Percentiles rank a stretch among this genome's conserved stretches.
These are phyloP conservation scores for Hypericum perforatum DNA, from an alignment of 345 rosid species.

Conservation along the genomic window DNA sequence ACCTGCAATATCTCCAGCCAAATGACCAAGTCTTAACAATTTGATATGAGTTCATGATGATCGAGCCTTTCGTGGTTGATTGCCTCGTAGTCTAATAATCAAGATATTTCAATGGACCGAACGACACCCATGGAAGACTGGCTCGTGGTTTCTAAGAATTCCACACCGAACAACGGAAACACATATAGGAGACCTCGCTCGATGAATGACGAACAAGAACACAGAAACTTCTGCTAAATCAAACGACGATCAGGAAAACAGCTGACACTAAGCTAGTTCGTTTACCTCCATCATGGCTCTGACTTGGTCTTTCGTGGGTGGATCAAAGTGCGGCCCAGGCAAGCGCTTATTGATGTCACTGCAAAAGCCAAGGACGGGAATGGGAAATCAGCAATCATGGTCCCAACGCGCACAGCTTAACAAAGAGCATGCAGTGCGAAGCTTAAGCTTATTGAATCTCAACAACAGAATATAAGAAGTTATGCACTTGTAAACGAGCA, in stretches of 20 bases:
- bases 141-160: no score
- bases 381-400: background rate
- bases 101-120: no score
- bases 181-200: no score
- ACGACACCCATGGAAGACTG: no score
- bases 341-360: conserved; percentile 81
- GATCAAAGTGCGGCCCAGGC: conserved; percentile 97
- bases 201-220: no score
- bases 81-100: no score
- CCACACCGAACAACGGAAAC: no score
- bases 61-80: no score
- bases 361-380: conserved; percentile 1
- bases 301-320: conserved; percentile 68
- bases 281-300: conserved; percentile 51
- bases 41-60: no score
- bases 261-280: no score
- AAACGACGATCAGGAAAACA: no score
- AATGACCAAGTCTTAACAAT: background rate
- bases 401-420: background rate
- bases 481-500: conserved; percentile 75
- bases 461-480: background rate
- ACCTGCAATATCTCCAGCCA: background rate
- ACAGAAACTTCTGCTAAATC: no score
- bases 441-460: background rate
- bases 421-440: background rate